These are phyloP conservation scores for Candida tammaniensis DNA, from an alignment of 805 yeast genomes.

Conservation along the genomic window DNA sequence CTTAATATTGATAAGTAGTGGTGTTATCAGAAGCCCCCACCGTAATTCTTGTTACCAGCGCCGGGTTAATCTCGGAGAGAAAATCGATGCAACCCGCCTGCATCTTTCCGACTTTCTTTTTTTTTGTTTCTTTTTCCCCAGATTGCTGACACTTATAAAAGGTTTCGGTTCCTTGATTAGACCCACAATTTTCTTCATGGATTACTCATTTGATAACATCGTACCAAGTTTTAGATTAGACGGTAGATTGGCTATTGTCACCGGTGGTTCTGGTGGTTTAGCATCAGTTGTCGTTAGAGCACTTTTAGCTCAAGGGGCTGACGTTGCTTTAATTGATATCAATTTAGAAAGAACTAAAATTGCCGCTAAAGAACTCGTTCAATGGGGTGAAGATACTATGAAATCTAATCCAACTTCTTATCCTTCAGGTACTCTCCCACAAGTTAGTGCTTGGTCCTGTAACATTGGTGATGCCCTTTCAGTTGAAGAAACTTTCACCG, in stretches of 20 bases:
- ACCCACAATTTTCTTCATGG: too few species aligned
- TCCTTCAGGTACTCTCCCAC: constrained; percentile 18
- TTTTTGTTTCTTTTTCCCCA: too few species aligned
- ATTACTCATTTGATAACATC: constrained; percentile 41
- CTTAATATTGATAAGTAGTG: too few species aligned
- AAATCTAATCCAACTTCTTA: constrained; percentile 28
- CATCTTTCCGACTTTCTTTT: too few species aligned
- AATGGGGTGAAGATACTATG: constrained; percentile 48
- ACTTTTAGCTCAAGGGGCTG: constrained; percentile 72
- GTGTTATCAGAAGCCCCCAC: too few species aligned
- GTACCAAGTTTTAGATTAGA: constrained; percentile 67
- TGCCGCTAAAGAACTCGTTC: constrained; percentile 48
- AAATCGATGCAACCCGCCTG: too few species aligned
- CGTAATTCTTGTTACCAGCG: too few species aligned
- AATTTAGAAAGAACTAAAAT: constrained; percentile 55
- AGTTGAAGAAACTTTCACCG: constrained; percentile 54
- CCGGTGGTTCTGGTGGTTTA: constrained; percentile 83
- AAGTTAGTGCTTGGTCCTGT: constrained; percentile 65
- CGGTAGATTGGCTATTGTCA: constrained; percentile 67
- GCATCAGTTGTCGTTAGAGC: constrained; percentile 65
- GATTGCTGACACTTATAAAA: too few species aligned
- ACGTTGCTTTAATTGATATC: constrained; percentile 69
- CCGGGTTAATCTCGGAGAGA: too few species aligned
- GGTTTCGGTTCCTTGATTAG: too few species aligned
- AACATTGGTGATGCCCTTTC: constrained; percentile 64